Evolutionary conservation across 495 filamentous ascomycete genomes (phyloP).

Genomic region (Parachaetomium inaequale): DNA sequence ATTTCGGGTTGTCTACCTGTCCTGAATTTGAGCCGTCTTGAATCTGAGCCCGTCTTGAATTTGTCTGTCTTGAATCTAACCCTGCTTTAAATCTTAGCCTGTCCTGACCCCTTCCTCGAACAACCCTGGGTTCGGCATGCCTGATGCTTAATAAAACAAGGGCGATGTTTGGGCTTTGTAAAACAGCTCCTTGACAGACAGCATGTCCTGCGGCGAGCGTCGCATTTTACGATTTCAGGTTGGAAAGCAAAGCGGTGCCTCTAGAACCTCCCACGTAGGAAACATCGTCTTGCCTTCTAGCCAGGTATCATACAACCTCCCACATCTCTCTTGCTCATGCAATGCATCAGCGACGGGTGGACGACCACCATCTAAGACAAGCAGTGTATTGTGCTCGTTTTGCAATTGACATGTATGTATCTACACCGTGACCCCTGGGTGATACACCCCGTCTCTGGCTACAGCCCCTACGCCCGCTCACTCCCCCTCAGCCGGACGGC

Average conservation of each 20-base stretch:
- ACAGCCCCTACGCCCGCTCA: conserved; percentile 62
- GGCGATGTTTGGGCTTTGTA: too few species aligned
- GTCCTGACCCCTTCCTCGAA: background rate
- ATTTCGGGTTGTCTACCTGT: background rate
- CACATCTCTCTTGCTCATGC: background rate
- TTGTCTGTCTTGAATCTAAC: too few species aligned
- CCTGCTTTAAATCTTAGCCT: background rate
- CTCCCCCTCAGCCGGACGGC: conserved; percentile 90
- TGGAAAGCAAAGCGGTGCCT: too few species aligned
- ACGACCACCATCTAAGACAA: background rate
- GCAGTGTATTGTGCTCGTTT: background rate
- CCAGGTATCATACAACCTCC: background rate
- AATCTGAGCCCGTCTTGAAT: background rate
- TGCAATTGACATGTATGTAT: background rate
- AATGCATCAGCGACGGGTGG: background rate
- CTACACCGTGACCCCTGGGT: background rate
- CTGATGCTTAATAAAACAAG: too few species aligned
- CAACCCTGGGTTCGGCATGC: background rate
- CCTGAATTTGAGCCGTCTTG: background rate
- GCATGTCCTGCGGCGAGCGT: too few species aligned
- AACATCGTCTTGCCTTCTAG: background rate
- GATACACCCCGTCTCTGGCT: background rate
- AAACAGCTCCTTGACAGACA: too few species aligned
- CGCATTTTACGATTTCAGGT: too few species aligned
- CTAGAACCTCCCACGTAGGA: background rate